A percentile compares a stretch with the other conserved stretches of the same genome.
phyloP scores from a whole-genome alignment of 495 filamentous ascomycete species.

The Hypoxylon subgilvum region DNA sequence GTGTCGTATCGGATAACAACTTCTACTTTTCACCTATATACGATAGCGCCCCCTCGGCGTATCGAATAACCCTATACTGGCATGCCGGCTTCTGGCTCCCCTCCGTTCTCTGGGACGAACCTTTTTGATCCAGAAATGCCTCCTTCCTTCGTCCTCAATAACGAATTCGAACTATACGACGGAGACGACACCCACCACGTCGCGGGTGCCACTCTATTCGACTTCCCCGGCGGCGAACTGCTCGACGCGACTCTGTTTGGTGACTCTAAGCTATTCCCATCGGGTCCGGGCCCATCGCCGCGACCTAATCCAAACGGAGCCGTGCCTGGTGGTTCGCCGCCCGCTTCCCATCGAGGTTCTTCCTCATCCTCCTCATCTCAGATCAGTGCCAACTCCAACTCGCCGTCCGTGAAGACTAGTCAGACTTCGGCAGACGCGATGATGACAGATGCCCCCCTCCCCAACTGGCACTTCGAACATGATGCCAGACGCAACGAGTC shows the following conservation, averaged over 20 bases:
- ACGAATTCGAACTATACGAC: constrained; percentile 32
- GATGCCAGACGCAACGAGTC: constrained; percentile 12
- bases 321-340: not conserved
- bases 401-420: constrained; percentile 27
- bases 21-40: not conserved
- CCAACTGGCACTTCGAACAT: constrained; percentile 26
- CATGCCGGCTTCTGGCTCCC: constrained; percentile 33
- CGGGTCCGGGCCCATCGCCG: not conserved
- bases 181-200: constrained; percentile 11
- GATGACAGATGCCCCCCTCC: constrained; percentile 22
- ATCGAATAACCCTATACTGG: not conserved
- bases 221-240: constrained; percentile 14
- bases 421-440: constrained; percentile 29
- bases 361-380: constrained; percentile 39
- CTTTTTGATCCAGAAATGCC: constrained; percentile 26
- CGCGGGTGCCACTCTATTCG: constrained; percentile 8
- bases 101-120: constrained; percentile 25
- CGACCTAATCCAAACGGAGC: constrained; percentile 10
- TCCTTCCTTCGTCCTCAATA: constrained; percentile 13
- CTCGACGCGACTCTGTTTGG: constrained; percentile 12
- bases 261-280: constrained; percentile 10
- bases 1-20: constrained; percentile 5
- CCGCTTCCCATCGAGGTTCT: constrained; percentile 37
- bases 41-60: not conserved
- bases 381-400: constrained; percentile 26